phyloP scores from a whole-genome alignment of 148 eudicot species.

The Selenicereus undatus region DNA sequence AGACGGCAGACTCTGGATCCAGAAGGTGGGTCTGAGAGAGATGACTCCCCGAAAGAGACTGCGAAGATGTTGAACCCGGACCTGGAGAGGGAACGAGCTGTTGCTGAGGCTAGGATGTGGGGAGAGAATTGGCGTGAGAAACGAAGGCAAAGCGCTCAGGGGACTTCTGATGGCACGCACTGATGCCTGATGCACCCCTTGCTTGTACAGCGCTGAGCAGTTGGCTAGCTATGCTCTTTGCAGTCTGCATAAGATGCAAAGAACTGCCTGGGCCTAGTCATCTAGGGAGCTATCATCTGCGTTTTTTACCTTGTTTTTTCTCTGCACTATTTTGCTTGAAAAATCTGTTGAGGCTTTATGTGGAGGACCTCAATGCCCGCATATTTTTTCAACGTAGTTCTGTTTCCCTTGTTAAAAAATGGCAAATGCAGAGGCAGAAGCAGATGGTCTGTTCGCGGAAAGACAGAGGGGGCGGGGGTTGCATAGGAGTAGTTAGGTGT shows the following conservation, averaged over 20 bases:
- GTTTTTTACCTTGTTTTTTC: background rate
- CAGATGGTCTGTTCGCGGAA: background rate
- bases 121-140: slow-evolving; percentile 44
- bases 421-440: slow-evolving; percentile 20
- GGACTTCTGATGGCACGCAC: slow-evolving; percentile 31
- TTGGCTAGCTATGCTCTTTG: slow-evolving; percentile 8
- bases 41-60: slow-evolving; percentile 36
- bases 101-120: slow-evolving; percentile 44
- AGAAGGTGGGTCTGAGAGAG: slow-evolving; percentile 32
- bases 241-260: slow-evolving; percentile 6
- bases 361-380: slow-evolving; percentile 28
- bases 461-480: background rate
- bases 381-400: slow-evolving; percentile 26
- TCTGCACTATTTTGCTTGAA: background rate
- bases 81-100: slow-evolving; percentile 33
- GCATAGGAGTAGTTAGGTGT: background rate
- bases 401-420: slow-evolving; percentile 16
- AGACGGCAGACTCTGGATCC: slow-evolving; percentile 36
- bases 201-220: slow-evolving; percentile 18
- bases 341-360: slow-evolving; percentile 32
- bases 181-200: slow-evolving; percentile 25
- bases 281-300: slow-evolving; percentile 10
- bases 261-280: slow-evolving; percentile 14
- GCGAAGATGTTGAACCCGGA: slow-evolving; percentile 31
- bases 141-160: slow-evolving; percentile 52